A percentile compares a stretch with the other conserved stretches of the same genome.
Evolutionary conservation across 306 rosid species (phyloP).

Genomic region (Castanea crenata): DNA sequence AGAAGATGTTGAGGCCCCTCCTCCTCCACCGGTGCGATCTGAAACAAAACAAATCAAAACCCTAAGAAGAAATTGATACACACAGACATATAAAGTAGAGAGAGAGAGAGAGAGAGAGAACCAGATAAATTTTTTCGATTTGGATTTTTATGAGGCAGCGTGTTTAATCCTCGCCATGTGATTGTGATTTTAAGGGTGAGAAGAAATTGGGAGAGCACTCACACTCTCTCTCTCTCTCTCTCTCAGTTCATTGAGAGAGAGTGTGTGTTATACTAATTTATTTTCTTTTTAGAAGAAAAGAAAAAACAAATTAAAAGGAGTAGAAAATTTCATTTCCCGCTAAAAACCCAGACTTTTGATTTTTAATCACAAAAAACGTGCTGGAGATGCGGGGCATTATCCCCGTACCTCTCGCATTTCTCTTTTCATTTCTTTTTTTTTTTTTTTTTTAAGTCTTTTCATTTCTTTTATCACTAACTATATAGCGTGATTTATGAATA

Average conservation of each 20-base stretch:
- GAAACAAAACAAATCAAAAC: neutral
- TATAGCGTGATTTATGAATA: too few species aligned
- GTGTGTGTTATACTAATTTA: too few species aligned
- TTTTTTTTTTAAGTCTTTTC: too few species aligned
- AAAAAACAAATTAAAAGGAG: too few species aligned
- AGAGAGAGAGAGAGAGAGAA: slow-evolving; percentile 4
- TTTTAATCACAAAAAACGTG: neutral
- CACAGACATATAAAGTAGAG: neutral
- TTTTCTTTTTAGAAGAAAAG: too few species aligned
- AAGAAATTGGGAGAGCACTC: neutral
- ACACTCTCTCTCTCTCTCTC: neutral
- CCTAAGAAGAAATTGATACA: neutral
- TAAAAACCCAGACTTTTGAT: too few species aligned
- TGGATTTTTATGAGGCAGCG: slow-evolving; percentile 22
- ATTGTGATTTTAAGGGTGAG: neutral
- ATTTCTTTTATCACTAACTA: too few species aligned
- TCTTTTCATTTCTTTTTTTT: too few species aligned
- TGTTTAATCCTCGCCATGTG: slow-evolving; percentile 61
- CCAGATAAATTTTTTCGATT: slow-evolving; percentile 5
- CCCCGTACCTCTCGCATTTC: slow-evolving; percentile 82
- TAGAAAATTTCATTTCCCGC: too few species aligned
- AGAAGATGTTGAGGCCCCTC: neutral
- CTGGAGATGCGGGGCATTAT: slow-evolving; percentile 92
- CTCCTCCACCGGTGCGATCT: neutral
- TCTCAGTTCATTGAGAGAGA: neutral